A percentile compares a stretch with the other conserved stretches of the same genome.
Conservation (phyloP, 345 rosid species). For the Mallotus nudiflorus region DNA sequence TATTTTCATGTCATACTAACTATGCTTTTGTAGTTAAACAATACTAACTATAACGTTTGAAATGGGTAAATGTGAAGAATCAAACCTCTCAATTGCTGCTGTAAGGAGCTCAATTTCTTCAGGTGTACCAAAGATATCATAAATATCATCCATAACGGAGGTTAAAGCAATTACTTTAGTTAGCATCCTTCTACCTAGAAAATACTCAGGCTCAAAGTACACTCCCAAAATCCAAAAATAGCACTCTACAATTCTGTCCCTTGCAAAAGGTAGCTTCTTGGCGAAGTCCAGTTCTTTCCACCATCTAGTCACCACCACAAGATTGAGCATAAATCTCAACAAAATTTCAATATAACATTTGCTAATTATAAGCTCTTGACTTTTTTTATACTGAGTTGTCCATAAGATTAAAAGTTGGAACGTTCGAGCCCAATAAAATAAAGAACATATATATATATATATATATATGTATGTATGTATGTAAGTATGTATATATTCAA, state of each 20-base stretch:
- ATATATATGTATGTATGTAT: too few species aligned
- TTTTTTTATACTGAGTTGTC: too few species aligned
- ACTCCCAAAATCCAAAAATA: conserved; percentile 28
- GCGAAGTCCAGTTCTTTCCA: conserved; percentile 27
- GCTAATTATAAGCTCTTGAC: too few species aligned
- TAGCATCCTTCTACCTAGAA: conserved; percentile 4
- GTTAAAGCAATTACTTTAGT: conserved; percentile 18
- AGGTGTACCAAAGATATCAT: conserved; percentile 21
- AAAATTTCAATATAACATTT: too few species aligned
- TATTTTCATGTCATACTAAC: too few species aligned
- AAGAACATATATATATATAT: too few species aligned
- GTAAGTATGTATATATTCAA: not conserved
- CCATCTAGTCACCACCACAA: conserved; percentile 21
- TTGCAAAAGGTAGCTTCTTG: conserved; percentile 27
- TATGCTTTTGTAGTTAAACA: too few species aligned
- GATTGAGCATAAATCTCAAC: too few species aligned
- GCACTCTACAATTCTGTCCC: conserved; percentile 27
- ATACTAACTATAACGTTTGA: too few species aligned
- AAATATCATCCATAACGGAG: conserved; percentile 27
- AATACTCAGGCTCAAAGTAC: conserved; percentile 26
- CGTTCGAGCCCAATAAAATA: too few species aligned
- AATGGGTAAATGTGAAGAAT: too few species aligned
- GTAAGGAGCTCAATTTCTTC: conserved; percentile 28
- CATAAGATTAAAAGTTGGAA: not conserved
- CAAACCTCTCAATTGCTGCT: conserved; percentile 23